These are phyloP conservation scores for Starmerella powellii DNA, from an alignment of 805 yeast species.

Conservation along the genomic window DNA sequence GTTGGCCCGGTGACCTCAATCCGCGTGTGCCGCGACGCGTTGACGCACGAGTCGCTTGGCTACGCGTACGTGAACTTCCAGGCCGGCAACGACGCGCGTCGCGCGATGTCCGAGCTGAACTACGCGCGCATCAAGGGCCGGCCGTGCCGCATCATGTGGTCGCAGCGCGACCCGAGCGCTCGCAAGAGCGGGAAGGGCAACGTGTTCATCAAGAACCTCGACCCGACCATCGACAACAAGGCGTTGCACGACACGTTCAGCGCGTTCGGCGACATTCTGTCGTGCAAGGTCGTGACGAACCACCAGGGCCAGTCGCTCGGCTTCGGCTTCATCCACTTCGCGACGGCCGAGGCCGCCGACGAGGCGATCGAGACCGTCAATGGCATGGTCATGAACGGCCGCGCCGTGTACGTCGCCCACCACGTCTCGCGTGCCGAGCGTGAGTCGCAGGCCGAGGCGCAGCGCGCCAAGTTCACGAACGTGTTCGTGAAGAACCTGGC, in stretches of 20 bases:
- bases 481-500: constrained; percentile 87
- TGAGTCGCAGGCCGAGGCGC: constrained; percentile 79
- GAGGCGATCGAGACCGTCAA: constrained; percentile 94
- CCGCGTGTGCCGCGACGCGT: constrained; percentile 98
- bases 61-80: constrained; percentile 97
- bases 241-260: constrained; percentile 96
- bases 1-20: constrained; percentile 92
- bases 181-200: constrained; percentile 95
- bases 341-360: constrained; percentile 78
- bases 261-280: constrained; percentile 88
- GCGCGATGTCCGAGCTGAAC: constrained; percentile 90
- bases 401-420: constrained; percentile 89
- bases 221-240: constrained; percentile 96
- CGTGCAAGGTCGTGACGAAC: constrained; percentile 95
- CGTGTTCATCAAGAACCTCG: constrained; percentile 95
- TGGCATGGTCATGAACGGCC: constrained; percentile 95
- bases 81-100: constrained; percentile 77
- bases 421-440: constrained; percentile 90
- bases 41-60: constrained; percentile 92
- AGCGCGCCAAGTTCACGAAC: constrained; percentile 89
- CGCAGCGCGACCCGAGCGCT: constrained; percentile 94
- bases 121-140: constrained; percentile 87
- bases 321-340: constrained; percentile 96
- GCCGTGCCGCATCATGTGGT: constrained; percentile 99
- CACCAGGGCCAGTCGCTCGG: constrained; percentile 85